Percentiles rank a stretch among this genome's conserved stretches.
Evolutionary conservation across 2,329 filamentous ascomycete genomes (phyloP).

Genomic region (Berkeleyomyces rouxiae): DNA sequence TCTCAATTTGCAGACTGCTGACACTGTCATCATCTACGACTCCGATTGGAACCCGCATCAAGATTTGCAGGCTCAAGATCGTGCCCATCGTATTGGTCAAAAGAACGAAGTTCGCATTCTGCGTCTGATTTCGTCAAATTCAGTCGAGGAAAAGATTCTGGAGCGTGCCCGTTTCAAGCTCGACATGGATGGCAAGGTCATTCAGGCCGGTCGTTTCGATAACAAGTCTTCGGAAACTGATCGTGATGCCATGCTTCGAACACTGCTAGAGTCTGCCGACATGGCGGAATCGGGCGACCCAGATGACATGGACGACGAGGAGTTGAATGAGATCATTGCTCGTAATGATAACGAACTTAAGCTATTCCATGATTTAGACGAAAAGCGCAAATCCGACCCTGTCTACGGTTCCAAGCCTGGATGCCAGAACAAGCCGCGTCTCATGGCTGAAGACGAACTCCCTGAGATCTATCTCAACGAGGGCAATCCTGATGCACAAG

Average conservation of each 20-base stretch:
- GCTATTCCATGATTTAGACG: slow-evolving; percentile 70
- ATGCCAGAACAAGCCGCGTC: slow-evolving; percentile 51
- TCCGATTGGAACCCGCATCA: slow-evolving; percentile 99
- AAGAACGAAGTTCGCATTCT: slow-evolving; percentile 98
- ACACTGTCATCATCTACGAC: slow-evolving; percentile 98
- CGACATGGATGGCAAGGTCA: slow-evolving; percentile 98
- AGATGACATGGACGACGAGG: slow-evolving; percentile 97
- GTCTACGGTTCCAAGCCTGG: slow-evolving; percentile 52
- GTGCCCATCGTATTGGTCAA: slow-evolving; percentile 98
- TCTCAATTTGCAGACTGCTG: slow-evolving; percentile 90
- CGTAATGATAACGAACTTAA: slow-evolving; percentile 65
- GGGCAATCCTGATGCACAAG: slow-evolving; percentile 63
- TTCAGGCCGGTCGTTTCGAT: slow-evolving; percentile 97
- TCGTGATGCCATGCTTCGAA: slow-evolving; percentile 88
- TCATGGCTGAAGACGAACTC: slow-evolving; percentile 75
- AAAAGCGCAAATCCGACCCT: slow-evolving; percentile 48
- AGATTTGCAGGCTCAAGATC: slow-evolving; percentile 97
- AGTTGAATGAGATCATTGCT: slow-evolving; percentile 86
- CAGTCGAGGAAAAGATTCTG: slow-evolving; percentile 95
- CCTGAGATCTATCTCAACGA: slow-evolving; percentile 90
- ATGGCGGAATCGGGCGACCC: slow-evolving; percentile 55
- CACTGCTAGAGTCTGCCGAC: slow-evolving; percentile 73
- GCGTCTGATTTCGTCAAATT: slow-evolving; percentile 88
- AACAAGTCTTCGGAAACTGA: slow-evolving; percentile 99
- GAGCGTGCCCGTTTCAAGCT: slow-evolving; percentile 95